Base-by-base conservation (phyloP, 345 rosid genomes). In the Pseudoturritis turrita region DNA sequence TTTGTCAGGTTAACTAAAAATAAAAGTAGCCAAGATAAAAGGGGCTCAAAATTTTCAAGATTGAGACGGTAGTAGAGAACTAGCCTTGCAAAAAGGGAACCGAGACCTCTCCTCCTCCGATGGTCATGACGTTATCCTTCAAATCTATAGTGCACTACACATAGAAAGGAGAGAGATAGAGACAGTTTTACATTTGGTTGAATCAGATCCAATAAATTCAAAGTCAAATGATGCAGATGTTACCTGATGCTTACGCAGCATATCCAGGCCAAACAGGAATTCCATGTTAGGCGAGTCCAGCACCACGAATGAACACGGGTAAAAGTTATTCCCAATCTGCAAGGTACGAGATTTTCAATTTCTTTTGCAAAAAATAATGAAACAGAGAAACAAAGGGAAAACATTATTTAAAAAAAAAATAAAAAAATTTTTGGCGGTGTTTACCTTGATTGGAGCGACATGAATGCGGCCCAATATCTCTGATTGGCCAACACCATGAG, bases 171-270 rank as follows among this genome's bases (percentile, higher is more conserved):
- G 0, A 74, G 3, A 43, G 14, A 61, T 22, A 62, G 35, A 19
- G 3, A 25, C 10, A 10, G 47, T 1, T 39, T 49, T 39, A 4
- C 41, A 10, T 51, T 60, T 18, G 18, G 53, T 44, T 73, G 63
- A 44, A 62, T 62, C 8, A 66, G 54, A 65, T 37, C 41, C 14
- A 29, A 9, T 4, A 49, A 14, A n/a, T 25, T 25, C 53, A 7
- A 50, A 56, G 69, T 64, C 14, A 44, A 22, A 39, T 33, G 62
- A 49, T 31, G 37, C 62, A 58, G 61, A 75, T 46, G 60, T 14
- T 81, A 95, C 99, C 93, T 95, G 99, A 83, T 95, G 99, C 89
- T 95, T 95, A 58, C 98, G 94, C 17, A 95, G 98, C 99, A 95
- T 95, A 85, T 95, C 99, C 65, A 95, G 88, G 67, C 99, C 99